phyloP scores from a whole-genome alignment of 2,329 filamentous ascomycete genomes.

The Botrytis medusae region DNA sequence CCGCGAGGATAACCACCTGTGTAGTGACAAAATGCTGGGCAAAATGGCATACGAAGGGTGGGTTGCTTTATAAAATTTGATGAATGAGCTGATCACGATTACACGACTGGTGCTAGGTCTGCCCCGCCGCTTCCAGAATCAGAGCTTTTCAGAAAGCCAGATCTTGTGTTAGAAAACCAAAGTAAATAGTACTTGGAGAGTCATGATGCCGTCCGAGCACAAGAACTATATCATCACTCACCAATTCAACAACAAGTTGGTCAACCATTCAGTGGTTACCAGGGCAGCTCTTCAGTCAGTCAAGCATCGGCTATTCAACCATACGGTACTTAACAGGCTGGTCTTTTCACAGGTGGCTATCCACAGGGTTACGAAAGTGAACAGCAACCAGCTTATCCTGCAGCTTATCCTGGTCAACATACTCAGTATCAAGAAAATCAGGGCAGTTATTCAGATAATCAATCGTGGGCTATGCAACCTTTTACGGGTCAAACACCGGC shows the following conservation, averaged over 20 bases:
- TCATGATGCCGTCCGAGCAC: not conserved
- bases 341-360: not conserved
- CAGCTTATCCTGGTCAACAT: not conserved
- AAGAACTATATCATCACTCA: not conserved
- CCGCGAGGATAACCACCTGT: too few species aligned
- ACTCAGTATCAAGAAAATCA: not conserved
- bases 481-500: not conserved
- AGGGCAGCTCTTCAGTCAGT: not conserved
- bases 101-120: not conserved
- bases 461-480: not conserved
- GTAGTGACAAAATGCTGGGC: too few species aligned
- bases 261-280: not conserved
- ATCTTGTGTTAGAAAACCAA: not conserved
- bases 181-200: not conserved
- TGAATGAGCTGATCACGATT: not conserved
- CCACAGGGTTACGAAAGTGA: not conserved
- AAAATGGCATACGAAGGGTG: not conserved
- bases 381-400: not conserved
- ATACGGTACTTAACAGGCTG: not conserved
- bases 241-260: not conserved
- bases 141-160: not conserved
- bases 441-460: not conserved
- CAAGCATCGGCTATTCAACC: not conserved
- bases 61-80: not conserved
- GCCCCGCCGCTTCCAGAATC: not conserved